Evolutionary conservation across 176 grass and related monocot species (phyloP).

Genomic region (Eragrostis nindensis): DNA sequence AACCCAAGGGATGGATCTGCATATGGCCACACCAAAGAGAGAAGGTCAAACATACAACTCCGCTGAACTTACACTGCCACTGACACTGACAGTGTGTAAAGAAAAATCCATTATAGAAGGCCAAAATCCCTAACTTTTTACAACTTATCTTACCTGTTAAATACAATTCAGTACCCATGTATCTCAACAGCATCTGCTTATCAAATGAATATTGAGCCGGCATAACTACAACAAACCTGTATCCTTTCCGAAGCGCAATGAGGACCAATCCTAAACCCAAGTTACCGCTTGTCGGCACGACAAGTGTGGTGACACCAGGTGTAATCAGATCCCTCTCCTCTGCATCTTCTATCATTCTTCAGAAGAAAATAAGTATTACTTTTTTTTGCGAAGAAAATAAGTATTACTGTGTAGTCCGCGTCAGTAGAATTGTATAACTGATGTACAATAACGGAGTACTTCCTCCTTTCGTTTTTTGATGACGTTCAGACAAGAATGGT

Average conservation of each 20-base stretch:
- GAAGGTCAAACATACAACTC: background rate
- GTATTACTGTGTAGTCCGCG: background rate
- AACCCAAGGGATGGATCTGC: slow-evolving; percentile 71
- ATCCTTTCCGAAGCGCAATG: slow-evolving; percentile 63
- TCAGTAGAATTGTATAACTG: background rate
- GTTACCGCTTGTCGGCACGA: slow-evolving; percentile 71
- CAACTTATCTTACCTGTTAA: slow-evolving; percentile 48
- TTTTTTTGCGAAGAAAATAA: too few species aligned
- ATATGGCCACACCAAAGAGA: slow-evolving; percentile 18
- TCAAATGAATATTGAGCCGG: slow-evolving; percentile 68
- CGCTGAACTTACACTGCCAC: slow-evolving; percentile 3
- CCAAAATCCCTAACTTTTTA: background rate
- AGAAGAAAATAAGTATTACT: slow-evolving; percentile 18
- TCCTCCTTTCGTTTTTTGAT: too few species aligned
- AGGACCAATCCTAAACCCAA: slow-evolving; percentile 60
- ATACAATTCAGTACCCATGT: slow-evolving; percentile 67
- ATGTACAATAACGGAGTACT: background rate
- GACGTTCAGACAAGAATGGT: too few species aligned
- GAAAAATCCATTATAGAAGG: background rate
- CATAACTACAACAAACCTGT: slow-evolving; percentile 68
- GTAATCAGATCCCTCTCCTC: slow-evolving; percentile 73
- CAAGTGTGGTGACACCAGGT: slow-evolving; percentile 64
- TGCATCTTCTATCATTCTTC: slow-evolving; percentile 90
- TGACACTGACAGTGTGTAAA: background rate
- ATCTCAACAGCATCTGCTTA: slow-evolving; percentile 70